A percentile compares a stretch with the other conserved stretches of the same genome.
Evolutionary conservation across 257 asterid species (phyloP).

Genomic region (Leonotis leonurus): DNA sequence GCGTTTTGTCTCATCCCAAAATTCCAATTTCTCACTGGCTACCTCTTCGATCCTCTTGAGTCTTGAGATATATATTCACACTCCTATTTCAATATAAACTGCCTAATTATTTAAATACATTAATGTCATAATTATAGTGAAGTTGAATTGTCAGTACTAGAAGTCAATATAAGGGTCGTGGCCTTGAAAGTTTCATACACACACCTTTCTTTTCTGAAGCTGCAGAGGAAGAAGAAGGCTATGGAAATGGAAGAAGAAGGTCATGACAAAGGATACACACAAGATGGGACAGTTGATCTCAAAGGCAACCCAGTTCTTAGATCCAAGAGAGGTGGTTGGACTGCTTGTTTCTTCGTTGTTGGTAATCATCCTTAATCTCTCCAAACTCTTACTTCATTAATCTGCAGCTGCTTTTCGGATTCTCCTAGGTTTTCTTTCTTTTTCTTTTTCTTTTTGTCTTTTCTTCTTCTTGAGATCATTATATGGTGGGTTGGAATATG

Average conservation of each 20-base stretch:
- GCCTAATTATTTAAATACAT: neutral
- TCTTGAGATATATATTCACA: neutral
- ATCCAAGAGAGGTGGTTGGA: slow-evolving; percentile 85
- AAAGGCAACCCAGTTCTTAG: slow-evolving; percentile 72
- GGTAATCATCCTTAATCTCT: slow-evolving; percentile 31
- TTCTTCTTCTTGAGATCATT: neutral
- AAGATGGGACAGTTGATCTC: slow-evolving; percentile 79
- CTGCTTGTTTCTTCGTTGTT: slow-evolving; percentile 74
- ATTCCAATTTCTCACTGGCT: neutral
- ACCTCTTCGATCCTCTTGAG: neutral
- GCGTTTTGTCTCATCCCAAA: neutral
- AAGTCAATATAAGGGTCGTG: slow-evolving; percentile 4
- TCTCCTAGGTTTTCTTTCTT: neutral
- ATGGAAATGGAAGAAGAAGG: slow-evolving; percentile 36
- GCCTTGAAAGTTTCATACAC: neutral
- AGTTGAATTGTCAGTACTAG: neutral
- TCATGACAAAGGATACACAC: slow-evolving; percentile 46
- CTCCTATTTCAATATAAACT: slow-evolving; percentile 3
- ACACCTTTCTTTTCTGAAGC: neutral
- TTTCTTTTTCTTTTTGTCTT: neutral
- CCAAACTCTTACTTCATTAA: neutral
- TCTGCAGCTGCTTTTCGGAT: neutral
- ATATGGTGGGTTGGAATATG: too few relatives aligned
- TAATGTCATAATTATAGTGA: too few relatives aligned
- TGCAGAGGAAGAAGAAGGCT: neutral